Conservation (phyloP, 2,329 filamentous ascomycete species). For the Aspergillus sp. region DNA sequence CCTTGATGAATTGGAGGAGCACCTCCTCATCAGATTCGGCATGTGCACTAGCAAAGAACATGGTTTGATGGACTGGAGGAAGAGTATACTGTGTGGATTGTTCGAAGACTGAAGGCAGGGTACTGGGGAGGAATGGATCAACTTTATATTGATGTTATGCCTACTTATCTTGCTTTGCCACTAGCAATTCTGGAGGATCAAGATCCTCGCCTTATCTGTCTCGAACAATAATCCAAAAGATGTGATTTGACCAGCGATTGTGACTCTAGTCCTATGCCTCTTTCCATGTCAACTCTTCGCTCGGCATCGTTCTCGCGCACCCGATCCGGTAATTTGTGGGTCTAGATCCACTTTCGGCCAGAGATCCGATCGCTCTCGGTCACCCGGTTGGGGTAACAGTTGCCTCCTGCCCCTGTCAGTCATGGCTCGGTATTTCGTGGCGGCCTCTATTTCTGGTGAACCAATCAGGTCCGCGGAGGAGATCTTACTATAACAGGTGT, state of each 20-base stretch:
- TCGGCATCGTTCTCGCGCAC: not conserved
- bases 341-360: not conserved
- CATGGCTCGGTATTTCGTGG: no score
- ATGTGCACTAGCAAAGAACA: constrained; percentile 60
- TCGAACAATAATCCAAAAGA: not conserved
- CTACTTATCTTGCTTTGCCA: no score
- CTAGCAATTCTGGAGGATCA: no score
- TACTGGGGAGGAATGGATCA: not conserved
- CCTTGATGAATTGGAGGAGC: constrained; percentile 57
- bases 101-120: not conserved
- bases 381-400: not conserved
- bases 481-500: not conserved
- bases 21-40: constrained; percentile 53
- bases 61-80: constrained; percentile 32
- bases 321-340: not conserved
- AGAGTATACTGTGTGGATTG: not conserved
- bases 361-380: not conserved
- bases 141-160: no score
- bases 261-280: no score
- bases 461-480: no score
- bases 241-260: not conserved
- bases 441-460: no score
- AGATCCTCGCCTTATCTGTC: not conserved
- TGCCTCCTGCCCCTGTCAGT: no score
- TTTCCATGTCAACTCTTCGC: no score